phyloP scores from a whole-genome alignment of 139 green algal species.

The Volvox reticuliferus region DNA sequence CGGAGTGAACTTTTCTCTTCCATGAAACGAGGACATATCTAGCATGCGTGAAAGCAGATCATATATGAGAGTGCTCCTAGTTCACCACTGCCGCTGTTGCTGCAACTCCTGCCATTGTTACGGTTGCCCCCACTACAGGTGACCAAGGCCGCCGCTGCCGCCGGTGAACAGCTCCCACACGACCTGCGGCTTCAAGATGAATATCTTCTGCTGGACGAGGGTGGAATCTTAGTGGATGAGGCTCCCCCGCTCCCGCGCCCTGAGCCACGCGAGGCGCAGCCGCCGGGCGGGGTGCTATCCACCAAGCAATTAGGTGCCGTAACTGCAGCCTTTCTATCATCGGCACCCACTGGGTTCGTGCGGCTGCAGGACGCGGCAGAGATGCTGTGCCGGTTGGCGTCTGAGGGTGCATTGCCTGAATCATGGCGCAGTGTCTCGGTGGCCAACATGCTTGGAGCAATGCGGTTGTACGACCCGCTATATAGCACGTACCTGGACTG shows the following conservation, averaged over 20 bases:
- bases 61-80: too few species aligned
- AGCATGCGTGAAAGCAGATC: too few species aligned
- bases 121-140: slow-evolving; percentile 20
- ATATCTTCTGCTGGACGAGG: slow-evolving; percentile 69
- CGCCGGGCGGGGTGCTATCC: slow-evolving; percentile 57
- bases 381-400: slow-evolving; percentile 55
- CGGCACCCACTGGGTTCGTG: slow-evolving; percentile 57
- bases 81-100: too few species aligned
- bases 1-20: too few species aligned
- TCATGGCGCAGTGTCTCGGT: slow-evolving; percentile 48
- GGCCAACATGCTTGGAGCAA: slow-evolving; percentile 47
- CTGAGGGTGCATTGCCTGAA: slow-evolving; percentile 41
- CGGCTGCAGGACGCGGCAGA: slow-evolving; percentile 59
- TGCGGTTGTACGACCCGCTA: slow-evolving; percentile 64
- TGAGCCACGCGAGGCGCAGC: slow-evolving; percentile 22
- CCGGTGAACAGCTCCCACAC: slow-evolving; percentile 64
- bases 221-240: slow-evolving; percentile 45
- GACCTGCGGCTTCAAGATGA: slow-evolving; percentile 68
- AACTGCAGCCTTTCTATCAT: slow-evolving; percentile 38
- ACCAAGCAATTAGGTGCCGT: slow-evolving; percentile 65
- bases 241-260: slow-evolving; percentile 30
- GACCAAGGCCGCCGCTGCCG: slow-evolving; percentile 60
- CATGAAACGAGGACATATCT: too few species aligned
- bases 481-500: slow-evolving; percentile 70
- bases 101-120: too few species aligned